Base-by-base conservation (phyloP, 768 basidiomycete species). In the Suillus cothurnatus region DNA sequence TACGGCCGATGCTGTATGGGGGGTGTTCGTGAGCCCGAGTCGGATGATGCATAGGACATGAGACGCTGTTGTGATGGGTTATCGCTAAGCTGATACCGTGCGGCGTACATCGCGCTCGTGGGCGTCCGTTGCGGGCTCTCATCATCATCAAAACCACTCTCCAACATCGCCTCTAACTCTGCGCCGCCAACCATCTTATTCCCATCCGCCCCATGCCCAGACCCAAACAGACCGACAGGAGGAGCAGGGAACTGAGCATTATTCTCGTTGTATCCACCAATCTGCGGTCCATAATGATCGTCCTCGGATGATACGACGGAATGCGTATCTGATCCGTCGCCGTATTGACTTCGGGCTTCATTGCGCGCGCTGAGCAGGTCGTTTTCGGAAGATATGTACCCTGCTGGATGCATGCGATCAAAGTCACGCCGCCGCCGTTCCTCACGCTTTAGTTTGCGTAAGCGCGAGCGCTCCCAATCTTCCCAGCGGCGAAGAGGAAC, bases 401-500 rank as follows among this genome's bases (percentile, higher is more conserved):
- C 91, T 19, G 84, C 80, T 36, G 91, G 90, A 74, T 92, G 88
- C 39, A 82, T 76, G 52, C 93, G 86, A 72, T 95, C 95, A 69
- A 97, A 85, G 8, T 98, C 95, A 71, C 82, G 83, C 64, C 90
- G 80, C 64, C 94, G 82, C 69, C 90, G 84, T 70, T 95, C 93
- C 72, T 97, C 96, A 2, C 97, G 88, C 66, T 86, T 88, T 38
- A 97, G 67, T 79, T 98, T 99, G 60, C 97, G 90, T 56, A 99
- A 82, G 52, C 97, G 85, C 31, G 95, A 97, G 28, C 95, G 88
- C 73, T 99, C 97, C 97, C 97, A 99, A 71, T 99, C 97, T 78
- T 99, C 97, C 97, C 97, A 99, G 59, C 97, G 86, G n/a, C 97
- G 88, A 74, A 99, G 79, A 0, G 97, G 95, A n/a, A 99, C 87